Evolutionary conservation across 768 basidiomycete species (phyloP).

Genomic region (Tricholoma furcatifolium): DNA sequence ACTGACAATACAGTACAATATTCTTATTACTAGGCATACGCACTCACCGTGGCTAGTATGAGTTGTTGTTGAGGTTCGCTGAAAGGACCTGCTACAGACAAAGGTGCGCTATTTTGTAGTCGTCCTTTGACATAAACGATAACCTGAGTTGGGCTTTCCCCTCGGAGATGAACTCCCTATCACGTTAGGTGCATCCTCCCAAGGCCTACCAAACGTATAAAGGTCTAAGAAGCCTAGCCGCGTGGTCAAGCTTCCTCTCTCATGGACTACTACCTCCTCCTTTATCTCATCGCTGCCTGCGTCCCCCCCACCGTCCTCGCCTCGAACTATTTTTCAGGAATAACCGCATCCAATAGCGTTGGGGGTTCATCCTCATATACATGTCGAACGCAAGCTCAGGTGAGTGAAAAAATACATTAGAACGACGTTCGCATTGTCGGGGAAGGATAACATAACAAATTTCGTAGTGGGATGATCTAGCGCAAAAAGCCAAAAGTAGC

Average conservation of each 20-base stretch:
- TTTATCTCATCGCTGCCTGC: background rate
- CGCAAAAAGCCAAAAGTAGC: slow-evolving; percentile 22
- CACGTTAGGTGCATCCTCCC: background rate
- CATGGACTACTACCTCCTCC: background rate
- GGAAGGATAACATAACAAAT: background rate
- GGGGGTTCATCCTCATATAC: slow-evolving; percentile 25
- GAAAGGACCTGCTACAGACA: no score
- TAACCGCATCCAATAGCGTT: slow-evolving; percentile 30
- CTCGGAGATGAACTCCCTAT: no score
- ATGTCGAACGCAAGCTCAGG: slow-evolving; percentile 34
- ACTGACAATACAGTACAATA: no score
- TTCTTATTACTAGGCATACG: no score
- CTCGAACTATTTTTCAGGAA: slow-evolving; percentile 30
- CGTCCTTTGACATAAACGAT: no score
- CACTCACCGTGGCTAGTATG: no score
- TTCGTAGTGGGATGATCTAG: slow-evolving; percentile 32
- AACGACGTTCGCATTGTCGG: no score
- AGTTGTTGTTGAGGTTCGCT: no score
- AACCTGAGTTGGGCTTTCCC: no score
- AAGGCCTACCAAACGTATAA: background rate
- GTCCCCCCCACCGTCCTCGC: slow-evolving; percentile 17
- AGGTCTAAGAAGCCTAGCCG: background rate
- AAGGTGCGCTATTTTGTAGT: no score
- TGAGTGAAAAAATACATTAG: slow-evolving; percentile 8
- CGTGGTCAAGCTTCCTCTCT: background rate